phyloP scores from a whole-genome alignment of 164 flowering plant genomes.

The Amborella trichopoda region DNA sequence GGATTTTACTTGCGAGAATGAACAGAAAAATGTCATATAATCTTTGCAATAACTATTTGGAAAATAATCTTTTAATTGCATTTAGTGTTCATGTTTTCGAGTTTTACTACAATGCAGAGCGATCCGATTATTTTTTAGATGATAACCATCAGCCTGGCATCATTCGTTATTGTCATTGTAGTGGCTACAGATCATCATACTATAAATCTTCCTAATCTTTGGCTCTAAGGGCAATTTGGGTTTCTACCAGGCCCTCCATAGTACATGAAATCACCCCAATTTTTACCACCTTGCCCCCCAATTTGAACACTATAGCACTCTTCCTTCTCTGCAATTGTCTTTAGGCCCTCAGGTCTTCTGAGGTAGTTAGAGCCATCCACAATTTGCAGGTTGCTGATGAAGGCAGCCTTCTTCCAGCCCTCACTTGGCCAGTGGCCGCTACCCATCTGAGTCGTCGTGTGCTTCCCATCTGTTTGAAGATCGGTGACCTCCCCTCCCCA shows the following conservation, averaged over 20 bases:
- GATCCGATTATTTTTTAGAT: too few species aligned
- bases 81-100: too few species aligned
- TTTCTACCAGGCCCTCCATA: conserved; percentile 7
- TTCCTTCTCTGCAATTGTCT: background rate
- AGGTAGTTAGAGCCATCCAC: background rate
- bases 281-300: background rate
- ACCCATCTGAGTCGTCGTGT: conserved; percentile 11
- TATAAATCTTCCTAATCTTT: too few species aligned
- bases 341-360: background rate
- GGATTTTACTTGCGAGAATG: too few species aligned
- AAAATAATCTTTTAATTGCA: too few species aligned
- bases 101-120: too few species aligned
- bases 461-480: background rate
- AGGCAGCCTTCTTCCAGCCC: conserved; percentile 3
- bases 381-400: background rate
- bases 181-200: too few species aligned
- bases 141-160: too few species aligned
- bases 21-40: too few species aligned
- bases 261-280: conserved; percentile 2
- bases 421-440: conserved; percentile 8
- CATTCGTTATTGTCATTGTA: too few species aligned
- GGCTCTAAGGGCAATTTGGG: conserved; percentile 2
- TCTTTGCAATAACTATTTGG: too few species aligned
- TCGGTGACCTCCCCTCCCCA: conserved; percentile 9
- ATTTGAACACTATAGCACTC: conserved; percentile 2